Evolutionary conservation across 1,139 yeast genomes (phyloP).

Genomic region (Pichia sp.): DNA sequence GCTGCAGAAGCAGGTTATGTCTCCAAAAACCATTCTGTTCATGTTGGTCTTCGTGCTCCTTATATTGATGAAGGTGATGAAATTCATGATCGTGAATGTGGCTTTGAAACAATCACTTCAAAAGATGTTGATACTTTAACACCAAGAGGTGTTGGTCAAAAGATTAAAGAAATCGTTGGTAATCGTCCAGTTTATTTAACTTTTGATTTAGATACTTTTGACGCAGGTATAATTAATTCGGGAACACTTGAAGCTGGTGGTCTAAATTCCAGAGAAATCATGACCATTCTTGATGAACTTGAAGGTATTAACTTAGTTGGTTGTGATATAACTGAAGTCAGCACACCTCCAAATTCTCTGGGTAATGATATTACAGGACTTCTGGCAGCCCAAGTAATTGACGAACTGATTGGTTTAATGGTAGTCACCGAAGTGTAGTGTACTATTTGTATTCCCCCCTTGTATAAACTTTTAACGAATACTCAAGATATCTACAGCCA

Average conservation of each 20-base stretch:
- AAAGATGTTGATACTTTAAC: conserved; percentile 39
- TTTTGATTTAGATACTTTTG: conserved; percentile 52
- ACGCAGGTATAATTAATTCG: conserved; percentile 49
- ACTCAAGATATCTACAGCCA: too few relatives aligned
- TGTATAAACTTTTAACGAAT: background rate
- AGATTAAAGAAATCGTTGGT: conserved; percentile 31
- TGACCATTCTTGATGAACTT: conserved; percentile 42
- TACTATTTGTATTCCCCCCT: background rate
- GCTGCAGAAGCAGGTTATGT: conserved; percentile 54
- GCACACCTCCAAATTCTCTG: conserved; percentile 45
- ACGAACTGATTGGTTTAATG: conserved; percentile 44
- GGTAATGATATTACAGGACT: conserved; percentile 45
- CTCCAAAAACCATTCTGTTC: conserved; percentile 37
- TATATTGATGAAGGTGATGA: conserved; percentile 37
- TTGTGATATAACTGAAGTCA: conserved; percentile 54
- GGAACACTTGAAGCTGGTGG: conserved; percentile 57
- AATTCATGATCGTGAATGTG: conserved; percentile 42
- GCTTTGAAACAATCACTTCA: conserved; percentile 43
- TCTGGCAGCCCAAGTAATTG: conserved; percentile 51
- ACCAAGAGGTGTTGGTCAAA: conserved; percentile 33
- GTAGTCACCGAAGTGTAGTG: conserved; percentile 21
- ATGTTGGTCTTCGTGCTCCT: conserved; percentile 53
- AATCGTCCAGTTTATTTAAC: conserved; percentile 42
- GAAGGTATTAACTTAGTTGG: conserved; percentile 47
- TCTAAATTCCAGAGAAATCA: conserved; percentile 44